A percentile compares a stretch with the other conserved stretches of the same genome.
Conservation (phyloP, 129 eudicot species). For the Centella asiatica region DNA sequence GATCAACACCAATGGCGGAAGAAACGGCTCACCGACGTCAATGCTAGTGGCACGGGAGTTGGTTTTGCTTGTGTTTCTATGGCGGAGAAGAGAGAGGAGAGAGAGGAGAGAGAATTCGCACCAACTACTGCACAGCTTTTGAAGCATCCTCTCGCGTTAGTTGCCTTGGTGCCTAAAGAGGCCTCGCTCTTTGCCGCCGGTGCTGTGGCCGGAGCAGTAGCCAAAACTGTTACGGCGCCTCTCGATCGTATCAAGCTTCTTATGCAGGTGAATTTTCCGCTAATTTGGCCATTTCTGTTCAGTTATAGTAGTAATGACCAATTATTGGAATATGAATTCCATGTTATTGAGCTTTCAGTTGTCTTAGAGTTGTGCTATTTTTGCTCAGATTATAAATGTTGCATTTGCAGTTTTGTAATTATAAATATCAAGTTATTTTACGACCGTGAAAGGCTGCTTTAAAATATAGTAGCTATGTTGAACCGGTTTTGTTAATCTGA, state of each 20-base stretch:
- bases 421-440: no score
- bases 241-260: conserved; percentile 88
- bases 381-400: no score
- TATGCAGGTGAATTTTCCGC: conserved; percentile 53
- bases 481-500: no score
- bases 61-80: conserved; percentile 53
- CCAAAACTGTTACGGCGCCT: conserved; percentile 79
- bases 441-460: no score
- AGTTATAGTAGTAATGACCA: no score
- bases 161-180: conserved; percentile 64
- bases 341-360: no score
- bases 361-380: no score
- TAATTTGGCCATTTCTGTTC: background rate
- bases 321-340: no score
- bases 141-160: conserved; percentile 60
- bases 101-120: conserved; percentile 28
- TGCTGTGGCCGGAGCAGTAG: conserved; percentile 81
- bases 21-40: background rate
- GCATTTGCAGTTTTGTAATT: no score
- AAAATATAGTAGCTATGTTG: no score
- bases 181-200: conserved; percentile 82
- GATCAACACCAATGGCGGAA: conserved; percentile 5
- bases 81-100: conserved; percentile 26
- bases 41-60: background rate
- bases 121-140: conserved; percentile 48